Percentiles rank a stretch among this genome's conserved stretches.
These are phyloP conservation scores for Moesziomyces aphidis DNA, from an alignment of 1,284 basidiomycete species.

Conservation along the genomic window DNA sequence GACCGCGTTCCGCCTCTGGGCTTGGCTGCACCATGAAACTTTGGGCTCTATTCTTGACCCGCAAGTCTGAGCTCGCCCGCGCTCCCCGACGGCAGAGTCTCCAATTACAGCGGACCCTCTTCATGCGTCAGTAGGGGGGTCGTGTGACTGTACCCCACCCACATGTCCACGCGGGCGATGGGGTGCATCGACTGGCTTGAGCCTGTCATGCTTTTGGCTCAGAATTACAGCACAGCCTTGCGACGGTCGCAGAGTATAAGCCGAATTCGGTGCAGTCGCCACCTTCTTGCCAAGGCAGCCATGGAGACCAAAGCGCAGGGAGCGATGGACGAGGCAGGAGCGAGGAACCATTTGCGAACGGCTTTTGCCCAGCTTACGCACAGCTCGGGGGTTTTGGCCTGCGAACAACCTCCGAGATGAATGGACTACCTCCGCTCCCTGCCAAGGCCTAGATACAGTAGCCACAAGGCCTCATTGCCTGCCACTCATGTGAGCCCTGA, in stretches of 20 bases:
- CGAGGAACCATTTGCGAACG: too few species aligned
- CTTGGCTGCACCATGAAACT: background rate
- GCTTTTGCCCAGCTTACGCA: background rate
- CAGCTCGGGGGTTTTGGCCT: background rate
- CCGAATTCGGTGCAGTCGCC: background rate
- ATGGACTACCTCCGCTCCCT: background rate
- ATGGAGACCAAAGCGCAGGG: too few species aligned
- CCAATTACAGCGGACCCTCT: background rate
- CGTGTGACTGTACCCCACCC: background rate
- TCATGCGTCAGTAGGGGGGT: background rate
- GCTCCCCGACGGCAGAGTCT: too few species aligned
- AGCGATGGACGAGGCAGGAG: too few species aligned
- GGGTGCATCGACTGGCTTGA: background rate
- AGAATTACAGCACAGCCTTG: too few species aligned
- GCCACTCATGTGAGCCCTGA: background rate
- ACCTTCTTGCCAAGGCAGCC: too few species aligned
- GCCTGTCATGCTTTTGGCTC: background rate
- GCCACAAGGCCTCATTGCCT: background rate
- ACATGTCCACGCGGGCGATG: background rate
- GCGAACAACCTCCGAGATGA: background rate
- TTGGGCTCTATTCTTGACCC: background rate
- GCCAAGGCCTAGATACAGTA: background rate
- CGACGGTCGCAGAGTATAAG: background rate
- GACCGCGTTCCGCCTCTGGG: background rate
- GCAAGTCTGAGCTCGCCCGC: too few species aligned